Evolutionary conservation across 202 grass and related monocot species (phyloP).

Genomic region (Sporobolus alterniflorus): DNA sequence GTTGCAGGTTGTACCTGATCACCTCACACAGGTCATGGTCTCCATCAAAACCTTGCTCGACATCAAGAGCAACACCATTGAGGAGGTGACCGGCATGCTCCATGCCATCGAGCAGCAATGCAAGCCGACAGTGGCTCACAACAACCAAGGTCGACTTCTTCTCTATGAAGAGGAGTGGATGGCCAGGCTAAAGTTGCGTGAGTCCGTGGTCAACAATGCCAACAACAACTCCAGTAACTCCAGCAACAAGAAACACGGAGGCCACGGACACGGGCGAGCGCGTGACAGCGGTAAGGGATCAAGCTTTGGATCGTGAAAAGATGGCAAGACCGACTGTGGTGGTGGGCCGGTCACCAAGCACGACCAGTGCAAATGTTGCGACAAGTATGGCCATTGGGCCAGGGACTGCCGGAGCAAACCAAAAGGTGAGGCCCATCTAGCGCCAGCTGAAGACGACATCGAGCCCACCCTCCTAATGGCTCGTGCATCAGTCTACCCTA

Average conservation of each 20-base stretch:
- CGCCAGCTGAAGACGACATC: background rate
- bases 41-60: background rate
- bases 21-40: no score
- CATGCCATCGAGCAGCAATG: background rate
- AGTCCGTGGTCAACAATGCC: background rate
- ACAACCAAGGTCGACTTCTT: no score
- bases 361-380: background rate
- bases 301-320: background rate
- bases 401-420: background rate
- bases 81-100: background rate
- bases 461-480: no score
- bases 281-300: background rate
- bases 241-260: background rate
- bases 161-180: background rate
- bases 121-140: background rate
- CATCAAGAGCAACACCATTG: background rate
- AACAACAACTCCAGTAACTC: background rate
- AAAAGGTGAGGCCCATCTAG: background rate
- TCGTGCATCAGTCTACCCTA: no score
- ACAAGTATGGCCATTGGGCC: background rate
- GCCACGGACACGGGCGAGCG: background rate
- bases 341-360: no score
- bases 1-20: background rate
- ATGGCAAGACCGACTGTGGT: background rate
- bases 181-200: background rate